Evolutionary conservation across 306 rosid genomes (phyloP).

Genomic region (Trifolium repens): DNA sequence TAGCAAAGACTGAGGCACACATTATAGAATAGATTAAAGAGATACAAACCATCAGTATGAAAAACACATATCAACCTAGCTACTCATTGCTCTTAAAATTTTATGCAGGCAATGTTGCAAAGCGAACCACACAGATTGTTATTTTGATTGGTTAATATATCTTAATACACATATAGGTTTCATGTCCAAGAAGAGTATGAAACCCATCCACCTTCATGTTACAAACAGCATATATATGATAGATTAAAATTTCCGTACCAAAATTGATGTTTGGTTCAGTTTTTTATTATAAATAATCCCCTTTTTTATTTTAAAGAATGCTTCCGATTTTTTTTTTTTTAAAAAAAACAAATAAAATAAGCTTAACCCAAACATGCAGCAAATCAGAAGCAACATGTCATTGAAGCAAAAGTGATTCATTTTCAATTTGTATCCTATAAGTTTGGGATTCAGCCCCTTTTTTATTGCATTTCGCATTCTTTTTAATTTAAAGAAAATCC

Average conservation of each 20-base stretch:
- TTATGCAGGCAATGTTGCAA: constrained; percentile 15
- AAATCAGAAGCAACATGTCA: constrained; percentile 14
- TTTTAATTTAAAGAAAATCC: constrained; percentile 1
- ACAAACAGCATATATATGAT: constrained; percentile 26
- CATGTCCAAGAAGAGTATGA: constrained; percentile 22
- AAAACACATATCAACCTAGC: constrained; percentile 1
- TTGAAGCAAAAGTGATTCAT: constrained; percentile 5
- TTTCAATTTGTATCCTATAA: constrained; percentile 13
- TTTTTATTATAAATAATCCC: not conserved
- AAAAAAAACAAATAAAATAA: not conserved
- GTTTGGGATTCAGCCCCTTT: constrained; percentile 9
- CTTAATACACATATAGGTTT: constrained; percentile 18
- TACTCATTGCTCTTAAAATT: constrained; percentile 11
- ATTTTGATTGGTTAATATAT: constrained; percentile 25
- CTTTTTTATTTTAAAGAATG: not conserved
- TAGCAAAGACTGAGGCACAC: constrained; percentile 36
- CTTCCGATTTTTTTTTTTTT: not conserved
- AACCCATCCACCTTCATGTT: not conserved
- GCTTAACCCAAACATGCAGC: not conserved
- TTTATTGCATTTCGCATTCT: constrained; percentile 11
- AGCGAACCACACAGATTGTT: not conserved
- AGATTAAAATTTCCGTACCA: not conserved
- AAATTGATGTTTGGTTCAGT: constrained; percentile 13
- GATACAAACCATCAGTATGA: constrained; percentile 24
- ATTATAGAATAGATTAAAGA: constrained; percentile 19